phyloP scores from a whole-genome alignment of 805 yeast species.

The Kluyveromyces wickerhamii region DNA sequence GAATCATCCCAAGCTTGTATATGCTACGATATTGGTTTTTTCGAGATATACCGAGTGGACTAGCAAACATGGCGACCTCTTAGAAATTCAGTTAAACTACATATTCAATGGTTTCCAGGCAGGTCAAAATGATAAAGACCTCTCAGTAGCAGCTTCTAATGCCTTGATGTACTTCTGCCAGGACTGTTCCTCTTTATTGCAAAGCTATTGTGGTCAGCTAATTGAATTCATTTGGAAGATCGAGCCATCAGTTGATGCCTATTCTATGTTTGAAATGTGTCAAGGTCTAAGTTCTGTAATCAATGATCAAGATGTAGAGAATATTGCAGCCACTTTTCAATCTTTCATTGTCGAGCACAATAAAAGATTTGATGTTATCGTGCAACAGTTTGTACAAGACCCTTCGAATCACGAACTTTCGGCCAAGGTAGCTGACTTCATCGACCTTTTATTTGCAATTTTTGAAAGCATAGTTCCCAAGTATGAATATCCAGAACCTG shows the following conservation, averaged over 20 bases:
- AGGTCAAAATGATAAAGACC: slow-evolving; percentile 30
- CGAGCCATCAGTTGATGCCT: slow-evolving; percentile 47
- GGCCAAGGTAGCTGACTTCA: slow-evolving; percentile 56
- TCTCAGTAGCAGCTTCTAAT: slow-evolving; percentile 80
- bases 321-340: slow-evolving; percentile 54
- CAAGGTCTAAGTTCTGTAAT: slow-evolving; percentile 88
- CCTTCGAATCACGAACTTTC: slow-evolving; percentile 31
- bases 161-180: slow-evolving; percentile 92
- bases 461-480: slow-evolving; percentile 28
- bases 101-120: slow-evolving; percentile 64
- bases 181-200: slow-evolving; percentile 68
- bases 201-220: slow-evolving; percentile 64
- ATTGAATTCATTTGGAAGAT: slow-evolving; percentile 61
- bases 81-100: slow-evolving; percentile 78
- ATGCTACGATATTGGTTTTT: slow-evolving; percentile 85
- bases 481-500: slow-evolving; percentile 24
- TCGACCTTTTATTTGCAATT: slow-evolving; percentile 41
- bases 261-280: slow-evolving; percentile 68
- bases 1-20: slow-evolving; percentile 77
- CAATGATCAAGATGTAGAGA: slow-evolving; percentile 47
- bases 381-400: slow-evolving; percentile 17
- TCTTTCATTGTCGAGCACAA: slow-evolving; percentile 52
- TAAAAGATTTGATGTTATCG: slow-evolving; percentile 18
- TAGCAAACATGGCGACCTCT: slow-evolving; percentile 67
- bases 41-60: slow-evolving; percentile 99